Evolutionary conservation across 2,329 filamentous ascomycete species (phyloP), one percentile per base, ranked within the genome.

Genomic region (Pseudohalonectria lignicola): DNA sequence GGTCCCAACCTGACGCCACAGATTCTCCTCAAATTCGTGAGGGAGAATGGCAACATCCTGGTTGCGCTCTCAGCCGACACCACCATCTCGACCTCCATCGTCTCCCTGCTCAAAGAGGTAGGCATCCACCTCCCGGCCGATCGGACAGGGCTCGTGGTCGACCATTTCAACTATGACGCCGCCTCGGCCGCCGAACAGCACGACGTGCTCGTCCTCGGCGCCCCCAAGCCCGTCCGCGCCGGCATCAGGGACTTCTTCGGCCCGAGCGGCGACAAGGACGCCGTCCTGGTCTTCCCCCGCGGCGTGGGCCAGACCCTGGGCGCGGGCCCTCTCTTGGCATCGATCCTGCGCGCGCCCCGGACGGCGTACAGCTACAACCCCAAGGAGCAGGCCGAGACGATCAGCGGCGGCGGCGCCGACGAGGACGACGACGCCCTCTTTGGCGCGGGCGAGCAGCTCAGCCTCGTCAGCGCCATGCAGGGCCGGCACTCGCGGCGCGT

Each of bases 301-400:
- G 78, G 79, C 37, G 76, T 87, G 40, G 88, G 85, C 50, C 90
- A 95, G 60, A 71, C 76, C 37, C 73, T 98, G 34, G 88, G 90
- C 48, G 73, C 81, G 47, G 74, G 82, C 50, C 75, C 84, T 37
- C 74, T 94, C 16, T 67, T 96, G 39, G 73, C 81, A 15, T 86
- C 92, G 13, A 74, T 98, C 47, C 64, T 98, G 41, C 80, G 81
- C 50, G 90, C 87, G 33, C 82, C 86, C 16, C 66, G 71, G 48
- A 94, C 87, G 9, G 84, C 88, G 44, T 98, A 98, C 68, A 85
- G 78, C 60, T 94, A 94, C 71, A 90, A 92, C 62, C 81, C 86
- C 39, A 93, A 93, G 69, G 87, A 95, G 45, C 84, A 94, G 53
- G 59, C 66, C 30, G 76, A 77, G 34, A 61, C 63, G 5, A 67